These are phyloP conservation scores for Westerdykella ornata DNA, from an alignment of 2,329 filamentous ascomycete genomes.

Conservation along the genomic window DNA sequence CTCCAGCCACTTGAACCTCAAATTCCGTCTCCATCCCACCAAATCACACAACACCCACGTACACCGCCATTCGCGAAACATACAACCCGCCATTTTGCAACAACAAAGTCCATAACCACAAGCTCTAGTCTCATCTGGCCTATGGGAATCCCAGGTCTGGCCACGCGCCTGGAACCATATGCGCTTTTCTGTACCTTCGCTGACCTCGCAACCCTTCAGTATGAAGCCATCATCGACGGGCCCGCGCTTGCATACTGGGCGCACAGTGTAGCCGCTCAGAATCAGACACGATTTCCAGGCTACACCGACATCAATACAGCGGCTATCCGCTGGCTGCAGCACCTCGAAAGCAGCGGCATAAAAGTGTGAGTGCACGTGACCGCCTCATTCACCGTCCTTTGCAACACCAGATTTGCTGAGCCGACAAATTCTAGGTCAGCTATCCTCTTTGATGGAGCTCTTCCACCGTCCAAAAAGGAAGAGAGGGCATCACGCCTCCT, in stretches of 20 bases:
- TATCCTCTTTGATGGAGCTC: conserved; percentile 80
- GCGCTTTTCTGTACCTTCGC: conserved; percentile 17
- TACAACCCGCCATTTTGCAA: too few species aligned
- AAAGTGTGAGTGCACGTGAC: conserved; percentile 51
- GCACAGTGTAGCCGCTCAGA: conserved; percentile 42
- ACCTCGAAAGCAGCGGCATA: conserved; percentile 51
- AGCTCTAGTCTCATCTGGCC: too few species aligned
- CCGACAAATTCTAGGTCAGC: conserved; percentile 36
- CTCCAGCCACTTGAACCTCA: too few species aligned
- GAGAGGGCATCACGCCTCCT: conserved; percentile 57
- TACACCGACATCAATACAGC: conserved; percentile 58
- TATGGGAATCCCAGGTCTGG: conserved; percentile 35
- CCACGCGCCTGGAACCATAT: conserved; percentile 27
- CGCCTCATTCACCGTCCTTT: conserved; percentile 8
- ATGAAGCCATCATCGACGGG: conserved; percentile 58
- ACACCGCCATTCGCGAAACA: neutral
- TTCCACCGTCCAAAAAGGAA: conserved; percentile 60
- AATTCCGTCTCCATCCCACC: too few species aligned
- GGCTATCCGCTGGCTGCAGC: conserved; percentile 53
- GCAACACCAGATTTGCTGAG: conserved; percentile 13
- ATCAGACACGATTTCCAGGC: conserved; percentile 20
- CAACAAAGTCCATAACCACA: too few species aligned
- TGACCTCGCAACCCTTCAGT: conserved; percentile 16
- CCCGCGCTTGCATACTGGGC: conserved; percentile 72
- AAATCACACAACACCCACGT: neutral